Conservation (phyloP, 2,329 filamentous ascomycete species). For the Diplodia scrobiculata region DNA sequence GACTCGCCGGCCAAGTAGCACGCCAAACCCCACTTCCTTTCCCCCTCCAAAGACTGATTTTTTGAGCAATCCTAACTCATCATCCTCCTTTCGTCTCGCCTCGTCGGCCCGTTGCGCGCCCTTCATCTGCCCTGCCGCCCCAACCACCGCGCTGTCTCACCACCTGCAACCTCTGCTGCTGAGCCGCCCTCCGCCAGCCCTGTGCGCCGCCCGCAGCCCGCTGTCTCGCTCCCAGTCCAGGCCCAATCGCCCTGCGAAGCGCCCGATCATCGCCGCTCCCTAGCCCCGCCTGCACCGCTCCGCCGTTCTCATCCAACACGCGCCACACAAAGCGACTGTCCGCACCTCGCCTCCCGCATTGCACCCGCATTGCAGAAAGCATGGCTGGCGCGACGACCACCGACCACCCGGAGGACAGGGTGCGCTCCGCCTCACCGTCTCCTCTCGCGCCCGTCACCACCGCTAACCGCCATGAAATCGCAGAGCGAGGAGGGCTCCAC, state of each 20-base stretch:
- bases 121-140: constrained; percentile 14
- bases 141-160: constrained; percentile 6
- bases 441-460: constrained; percentile 2
- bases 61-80: constrained; percentile 23
- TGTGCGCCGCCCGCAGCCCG: background rate
- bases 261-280: constrained; percentile 22
- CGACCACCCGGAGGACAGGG: constrained; percentile 31
- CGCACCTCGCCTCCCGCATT: background rate
- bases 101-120: constrained; percentile 29
- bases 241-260: constrained; percentile 4
- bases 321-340: constrained; percentile 23
- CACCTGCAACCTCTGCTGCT: constrained; percentile 1
- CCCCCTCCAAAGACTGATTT: constrained; percentile 25
- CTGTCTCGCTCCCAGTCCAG: constrained; percentile 12
- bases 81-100: constrained; percentile 26
- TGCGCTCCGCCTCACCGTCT: constrained; percentile 28
- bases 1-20: constrained; percentile 27
- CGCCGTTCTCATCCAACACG: constrained; percentile 23
- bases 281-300: constrained; percentile 14
- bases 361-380: constrained; percentile 1
- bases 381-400: constrained; percentile 25
- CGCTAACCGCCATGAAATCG: constrained; percentile 35
- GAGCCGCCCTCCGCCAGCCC: background rate
- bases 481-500: constrained; percentile 53
- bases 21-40: constrained; percentile 28